These are phyloP conservation scores for Wallacemonas rigidus DNA, from an alignment of 208 protist genomes.

Conservation along the genomic window DNA sequence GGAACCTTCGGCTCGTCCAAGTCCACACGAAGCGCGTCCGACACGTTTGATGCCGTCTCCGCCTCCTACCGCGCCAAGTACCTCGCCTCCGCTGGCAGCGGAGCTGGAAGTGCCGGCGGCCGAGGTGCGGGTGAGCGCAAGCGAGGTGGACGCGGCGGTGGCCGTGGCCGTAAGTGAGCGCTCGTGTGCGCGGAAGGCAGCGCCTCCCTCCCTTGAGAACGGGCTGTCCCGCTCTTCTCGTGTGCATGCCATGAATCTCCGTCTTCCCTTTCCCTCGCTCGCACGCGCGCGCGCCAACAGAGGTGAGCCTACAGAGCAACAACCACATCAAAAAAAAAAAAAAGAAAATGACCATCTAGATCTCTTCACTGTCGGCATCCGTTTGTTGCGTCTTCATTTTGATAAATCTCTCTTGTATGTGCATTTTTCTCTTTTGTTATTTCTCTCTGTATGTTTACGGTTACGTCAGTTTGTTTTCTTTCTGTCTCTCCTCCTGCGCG, in stretches of 20 bases:
- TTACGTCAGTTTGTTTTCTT: neutral
- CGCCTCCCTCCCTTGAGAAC: too few species aligned
- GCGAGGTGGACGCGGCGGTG: conserved; percentile 11
- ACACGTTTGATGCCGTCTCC: conserved; percentile 9
- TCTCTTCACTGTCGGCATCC: too few species aligned
- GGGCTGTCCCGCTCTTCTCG: too few species aligned
- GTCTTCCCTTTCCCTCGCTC: too few species aligned
- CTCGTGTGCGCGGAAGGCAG: neutral
- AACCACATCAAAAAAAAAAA: too few species aligned
- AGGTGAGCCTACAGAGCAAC: too few species aligned
- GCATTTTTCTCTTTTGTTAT: conserved; percentile 5
- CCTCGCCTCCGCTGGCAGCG: neutral
- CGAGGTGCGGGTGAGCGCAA: neutral
- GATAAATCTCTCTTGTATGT: neutral
- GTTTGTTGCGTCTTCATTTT: neutral
- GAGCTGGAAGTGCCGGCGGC: neutral
- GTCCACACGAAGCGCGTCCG: conserved; percentile 4
- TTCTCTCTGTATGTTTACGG: neutral
- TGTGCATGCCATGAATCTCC: too few species aligned
- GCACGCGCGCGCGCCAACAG: too few species aligned
- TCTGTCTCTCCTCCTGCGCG: too few species aligned
- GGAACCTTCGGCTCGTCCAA: conserved; percentile 10
- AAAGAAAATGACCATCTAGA: too few species aligned
- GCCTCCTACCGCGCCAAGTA: conserved; percentile 15
- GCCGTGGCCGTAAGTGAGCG: conserved; percentile 1